phyloP scores from a whole-genome alignment of 371 early-diverging fungal species.

The Rhizomucor pusillus region DNA sequence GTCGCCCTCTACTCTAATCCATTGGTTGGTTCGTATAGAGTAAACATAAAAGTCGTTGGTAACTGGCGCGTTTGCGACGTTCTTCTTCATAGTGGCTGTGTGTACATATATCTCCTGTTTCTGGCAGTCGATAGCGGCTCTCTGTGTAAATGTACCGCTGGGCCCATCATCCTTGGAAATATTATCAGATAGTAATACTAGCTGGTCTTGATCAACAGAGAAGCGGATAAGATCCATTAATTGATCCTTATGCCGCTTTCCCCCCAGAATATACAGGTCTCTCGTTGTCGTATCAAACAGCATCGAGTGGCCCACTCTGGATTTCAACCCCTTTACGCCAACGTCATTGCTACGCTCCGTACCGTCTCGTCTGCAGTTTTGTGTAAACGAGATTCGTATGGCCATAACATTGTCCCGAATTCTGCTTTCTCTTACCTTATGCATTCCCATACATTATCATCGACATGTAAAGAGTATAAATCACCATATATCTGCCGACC shows the following conservation, averaged over 20 bases:
- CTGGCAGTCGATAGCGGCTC: conserved; percentile 77
- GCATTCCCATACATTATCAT: conserved; percentile 59
- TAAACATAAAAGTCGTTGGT: conserved; percentile 81
- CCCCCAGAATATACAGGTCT: conserved; percentile 85
- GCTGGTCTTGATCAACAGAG: conserved; percentile 70
- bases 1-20: conserved; percentile 75
- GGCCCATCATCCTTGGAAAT: conserved; percentile 70
- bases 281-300: conserved; percentile 70
- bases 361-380: too few relatives aligned
- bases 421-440: conserved; percentile 48
- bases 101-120: conserved; percentile 82
- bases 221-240: conserved; percentile 78
- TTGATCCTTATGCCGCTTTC: conserved; percentile 80
- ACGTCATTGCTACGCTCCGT: too few relatives aligned
- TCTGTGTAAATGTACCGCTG: conserved; percentile 81
- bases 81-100: conserved; percentile 59
- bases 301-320: conserved; percentile 91
- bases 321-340: conserved; percentile 37
- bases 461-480: conserved; percentile 77
- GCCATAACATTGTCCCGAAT: too few relatives aligned
- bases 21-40: conserved; percentile 56
- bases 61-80: conserved; percentile 50
- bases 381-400: too few relatives aligned
- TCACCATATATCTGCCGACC: conserved; percentile 70
- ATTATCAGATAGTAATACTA: conserved; percentile 71